Evolutionary conservation across 441 rosid genomes (phyloP), one percentile per base, ranked within the genome.

Genomic region (Aleurites moluccanus): DNA sequence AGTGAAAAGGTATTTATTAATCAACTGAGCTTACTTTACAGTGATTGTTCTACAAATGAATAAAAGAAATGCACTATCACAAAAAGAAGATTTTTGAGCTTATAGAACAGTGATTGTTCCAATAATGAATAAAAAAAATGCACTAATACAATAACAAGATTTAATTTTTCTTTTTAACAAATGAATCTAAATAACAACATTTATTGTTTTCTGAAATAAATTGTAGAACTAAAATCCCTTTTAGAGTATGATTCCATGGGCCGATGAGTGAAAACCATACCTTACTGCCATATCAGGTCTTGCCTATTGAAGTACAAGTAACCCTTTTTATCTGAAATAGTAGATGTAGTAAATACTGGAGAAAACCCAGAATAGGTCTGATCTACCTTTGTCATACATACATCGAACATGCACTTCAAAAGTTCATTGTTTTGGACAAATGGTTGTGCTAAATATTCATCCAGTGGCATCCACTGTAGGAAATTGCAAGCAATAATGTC

Each of bases 391-490:
- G 94, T 85, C 11, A 77, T 67, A 86, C 92, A 87, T 60, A 90
- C 70, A 21, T 82, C 84, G 27, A 64, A 64, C 4, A 85, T 83
- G 72, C 80, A 84, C 81, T 81, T 86, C 61, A 74, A 33, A 25
- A 85, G 81, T 73, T 90, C 93, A 35, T 82, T 73, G 1, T 82
- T 78, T 70, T 82, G 86, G 64, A 86, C 89, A 49, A 77, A 87
- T 69, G 94, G 89, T 23, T 89, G 93, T 0, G 83, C 85, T 25
- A 45, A 52, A 59, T 85, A 94, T 74, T 90, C 97, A 57, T 90
- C 92, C 82, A 89, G 76, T 13, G 90, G 89, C 97, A 92, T 88
- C 96, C 96, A 92, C 96, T 91, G 86, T 75, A 80, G 27, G 69
- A 67, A 77, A 65, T 65, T 45, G 21, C 59, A 67, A 77, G 72